Base-by-base conservation (phyloP, 2,329 filamentous ascomycete species). In the Mycosphaerelloides madeirae region DNA sequence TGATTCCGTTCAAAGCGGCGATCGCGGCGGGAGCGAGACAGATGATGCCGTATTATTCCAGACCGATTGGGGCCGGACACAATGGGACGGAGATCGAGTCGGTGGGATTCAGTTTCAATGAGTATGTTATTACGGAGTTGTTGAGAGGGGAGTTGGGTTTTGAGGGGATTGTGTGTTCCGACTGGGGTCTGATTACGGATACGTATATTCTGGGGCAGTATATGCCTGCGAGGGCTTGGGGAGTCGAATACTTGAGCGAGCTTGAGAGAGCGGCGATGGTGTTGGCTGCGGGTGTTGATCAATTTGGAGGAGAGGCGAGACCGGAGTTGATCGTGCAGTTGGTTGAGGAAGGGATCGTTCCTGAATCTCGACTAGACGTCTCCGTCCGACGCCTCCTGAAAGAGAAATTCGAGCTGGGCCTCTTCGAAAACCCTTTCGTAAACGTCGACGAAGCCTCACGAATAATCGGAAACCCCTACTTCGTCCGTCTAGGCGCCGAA, bases 151-250 rank as follows among this genome's bases (percentile, higher is more conserved):
- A 76, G 36, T 62, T 77, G 1, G 73, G 74, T 2, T 78, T 75
- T 43, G 53, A 74, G 0, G 75, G 75, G 2, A 73, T 77, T n/a
- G 66, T 78, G 0, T 64, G 70, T 2, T 74, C 70, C 0, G 75
- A 78, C 47, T 78, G 75, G 75, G 73, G 74, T 1, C 63, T 78
- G 3, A 65, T 78, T 16, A 77, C 74, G 0, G 71, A 75, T 35
- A 54, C 56, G 0, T 46, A 58, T 1, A 69, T 75, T 22, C 20
- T 52, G 0, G 73, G 71, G 1, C 68, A 74, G 51, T 60, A 69
- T 28, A 69, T 74, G 67, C 70, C 69, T 0, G 72, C 72, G 0
- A 67, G 72, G 9, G 71, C 71, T 2, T 78, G 75, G 74, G 75
- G 75, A 1, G 65, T 71, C 1, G 74, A 78, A 49, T 56, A 68